Percentiles rank a stretch among this genome's conserved stretches.
Conservation (phyloP, 441 rosid genomes). For the Cnidoscolus chayamansa region DNA sequence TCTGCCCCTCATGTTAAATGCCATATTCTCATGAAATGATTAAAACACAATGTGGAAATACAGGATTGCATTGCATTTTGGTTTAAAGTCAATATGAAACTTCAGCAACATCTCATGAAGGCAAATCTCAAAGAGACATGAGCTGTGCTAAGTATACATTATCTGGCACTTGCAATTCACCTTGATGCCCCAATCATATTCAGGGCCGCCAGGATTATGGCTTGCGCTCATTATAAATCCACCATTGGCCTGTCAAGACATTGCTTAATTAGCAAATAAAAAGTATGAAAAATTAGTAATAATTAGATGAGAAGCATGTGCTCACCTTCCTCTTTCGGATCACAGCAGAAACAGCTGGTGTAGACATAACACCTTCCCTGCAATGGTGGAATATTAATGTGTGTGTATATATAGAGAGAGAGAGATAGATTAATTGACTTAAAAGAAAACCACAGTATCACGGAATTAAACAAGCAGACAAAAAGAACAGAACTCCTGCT, state of each 20-base stretch:
- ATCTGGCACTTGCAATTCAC: conserved; percentile 36
- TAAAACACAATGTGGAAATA: neutral
- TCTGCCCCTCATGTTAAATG: neutral
- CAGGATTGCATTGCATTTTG: too few species aligned
- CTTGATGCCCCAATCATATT: conserved; percentile 98
- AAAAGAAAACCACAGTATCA: neutral
- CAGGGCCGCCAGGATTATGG: conserved; percentile 93
- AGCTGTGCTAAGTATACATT: neutral
- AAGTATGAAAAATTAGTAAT: neutral
- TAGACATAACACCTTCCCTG: conserved; percentile 87
- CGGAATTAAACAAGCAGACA: neutral
- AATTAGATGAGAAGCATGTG: conserved; percentile 7
- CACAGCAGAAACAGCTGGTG: conserved; percentile 93
- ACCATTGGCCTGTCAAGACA: conserved; percentile 66
- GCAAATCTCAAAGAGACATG: neutral
- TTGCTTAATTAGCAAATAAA: conserved; percentile 15
- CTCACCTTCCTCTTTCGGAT: conserved; percentile 76
- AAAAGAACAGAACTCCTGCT: neutral
- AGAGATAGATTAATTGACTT: neutral
- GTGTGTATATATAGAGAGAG: neutral
- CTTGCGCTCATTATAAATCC: conserved; percentile 99
- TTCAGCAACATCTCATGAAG: neutral
- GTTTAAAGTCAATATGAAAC: neutral
- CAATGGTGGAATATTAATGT: conserved; percentile 18
- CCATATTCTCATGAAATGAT: neutral